A percentile compares a stretch with the other conserved stretches of the same genome.
Evolutionary conservation across 2,329 filamentous ascomycete genomes (phyloP).

Genomic region (Spiromastix sp.): DNA sequence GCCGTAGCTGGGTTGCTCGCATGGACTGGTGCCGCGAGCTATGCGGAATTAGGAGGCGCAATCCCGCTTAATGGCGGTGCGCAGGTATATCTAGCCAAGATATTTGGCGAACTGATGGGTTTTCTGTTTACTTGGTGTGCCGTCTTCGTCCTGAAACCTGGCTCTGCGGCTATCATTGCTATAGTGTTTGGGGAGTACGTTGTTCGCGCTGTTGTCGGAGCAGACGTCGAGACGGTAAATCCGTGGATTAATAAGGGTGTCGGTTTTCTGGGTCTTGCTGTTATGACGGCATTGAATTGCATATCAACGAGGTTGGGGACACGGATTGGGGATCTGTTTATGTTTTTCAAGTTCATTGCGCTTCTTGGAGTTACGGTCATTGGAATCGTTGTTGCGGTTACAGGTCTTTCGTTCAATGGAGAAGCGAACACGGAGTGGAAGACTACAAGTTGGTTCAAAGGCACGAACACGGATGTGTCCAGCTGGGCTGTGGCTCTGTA

Average conservation of each 20-base stretch:
- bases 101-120: slow-evolving; percentile 84
- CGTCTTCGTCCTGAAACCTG: slow-evolving; percentile 86
- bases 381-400: slow-evolving; percentile 80
- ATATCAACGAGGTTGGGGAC: slow-evolving; percentile 83
- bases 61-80: slow-evolving; percentile 92
- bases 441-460: slow-evolving; percentile 74
- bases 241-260: slow-evolving; percentile 87
- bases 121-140: slow-evolving; percentile 97
- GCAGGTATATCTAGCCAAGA: slow-evolving; percentile 90
- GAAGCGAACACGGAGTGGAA: slow-evolving; percentile 79
- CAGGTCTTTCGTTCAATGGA: slow-evolving; percentile 69
- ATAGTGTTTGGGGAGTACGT: slow-evolving; percentile 98
- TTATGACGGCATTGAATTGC: slow-evolving; percentile 80
- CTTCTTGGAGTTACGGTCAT: slow-evolving; percentile 76
- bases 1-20: slow-evolving; percentile 79
- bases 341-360: slow-evolving; percentile 94
- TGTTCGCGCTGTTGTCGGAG: slow-evolving; percentile 75
- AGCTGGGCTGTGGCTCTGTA: slow-evolving; percentile 92
- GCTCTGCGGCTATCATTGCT: slow-evolving; percentile 83
- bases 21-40: slow-evolving; percentile 92
- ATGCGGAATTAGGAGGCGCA: slow-evolving; percentile 88
- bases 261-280: slow-evolving; percentile 62
- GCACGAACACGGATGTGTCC: slow-evolving; percentile 67
- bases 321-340: slow-evolving; percentile 78
- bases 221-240: slow-evolving; percentile 71